A percentile compares a stretch with the other conserved stretches of the same genome.
These are phyloP conservation scores for Suillus sp. DNA, from an alignment of 768 basidiomycete species.

Conservation along the genomic window DNA sequence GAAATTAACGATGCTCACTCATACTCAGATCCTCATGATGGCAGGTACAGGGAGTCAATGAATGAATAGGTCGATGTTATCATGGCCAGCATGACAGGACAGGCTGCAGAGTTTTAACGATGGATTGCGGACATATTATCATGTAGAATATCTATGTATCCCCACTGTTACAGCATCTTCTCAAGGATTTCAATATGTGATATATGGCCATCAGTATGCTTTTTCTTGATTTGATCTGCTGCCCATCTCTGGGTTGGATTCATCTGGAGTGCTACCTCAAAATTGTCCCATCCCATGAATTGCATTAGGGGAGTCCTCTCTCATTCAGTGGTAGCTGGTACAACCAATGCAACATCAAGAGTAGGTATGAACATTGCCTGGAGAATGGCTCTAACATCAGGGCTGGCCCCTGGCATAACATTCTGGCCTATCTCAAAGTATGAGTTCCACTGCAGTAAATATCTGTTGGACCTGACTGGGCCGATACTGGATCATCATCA, in stretches of 20 bases:
- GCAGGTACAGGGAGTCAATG: too few species aligned
- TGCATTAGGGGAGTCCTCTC: neutral
- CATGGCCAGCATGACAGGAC: too few species aligned
- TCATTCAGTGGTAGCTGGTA: neutral
- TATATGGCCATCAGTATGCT: neutral
- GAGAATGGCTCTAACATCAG: neutral
- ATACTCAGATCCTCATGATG: too few species aligned
- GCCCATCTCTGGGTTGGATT: neutral
- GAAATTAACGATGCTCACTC: too few species aligned
- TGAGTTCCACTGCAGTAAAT: neutral
- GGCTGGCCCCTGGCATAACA: fast-evolving
- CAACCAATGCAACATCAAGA: neutral
- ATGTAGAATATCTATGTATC: too few species aligned
- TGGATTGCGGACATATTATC: too few species aligned
- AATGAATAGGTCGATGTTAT: too few species aligned
- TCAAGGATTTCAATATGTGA: too few species aligned
- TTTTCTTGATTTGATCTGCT: neutral
- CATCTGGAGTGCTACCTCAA: neutral
- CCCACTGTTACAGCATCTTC: too few species aligned
- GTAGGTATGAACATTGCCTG: neutral
- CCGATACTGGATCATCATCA: too few species aligned
- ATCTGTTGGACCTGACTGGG: neutral
- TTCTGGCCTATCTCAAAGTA: neutral
- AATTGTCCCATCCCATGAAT: neutral
- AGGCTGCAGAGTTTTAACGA: too few species aligned